Base-by-base conservation (phyloP, 768 basidiomycete genomes). In the Harrya chromipes region DNA sequence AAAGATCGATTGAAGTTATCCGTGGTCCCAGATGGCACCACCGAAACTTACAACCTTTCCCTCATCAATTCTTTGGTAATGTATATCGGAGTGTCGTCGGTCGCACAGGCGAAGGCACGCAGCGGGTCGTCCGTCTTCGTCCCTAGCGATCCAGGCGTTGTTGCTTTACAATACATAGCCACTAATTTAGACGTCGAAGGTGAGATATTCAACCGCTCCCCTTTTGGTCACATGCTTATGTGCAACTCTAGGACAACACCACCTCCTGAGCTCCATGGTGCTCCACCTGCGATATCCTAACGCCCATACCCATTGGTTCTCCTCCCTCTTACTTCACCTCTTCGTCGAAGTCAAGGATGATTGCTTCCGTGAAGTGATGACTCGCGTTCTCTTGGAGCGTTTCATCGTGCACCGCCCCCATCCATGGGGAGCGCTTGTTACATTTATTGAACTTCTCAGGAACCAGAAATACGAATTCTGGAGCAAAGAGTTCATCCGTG, bases 301-400 rank as follows among this genome's bases (percentile, higher is more conserved):
- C 62, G 90, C 94, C 10, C 97, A 99, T 76, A 99, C 95, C 43
- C 88, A 92, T 69, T 99, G 94, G 93, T 98, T 95, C 78, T 90
- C 87, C 66, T 88, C 85, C 39, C 78, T 97, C 56, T 74, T 97
- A 46, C 80, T 98, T 45, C 82, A 93, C 66, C 80, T 95, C 38
- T 98, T 97, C 74, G 62, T 75, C 43, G 88, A 93, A 63, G 79
- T 88, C 53, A 81, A 83, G 61, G 82, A 83, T 52, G 87, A 88
- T 49, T 80, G 78, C 38, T 85, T 89, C 75, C 78, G 81, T 60
- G 90, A 94, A 65, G 80, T 91, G 55, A 79, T 88, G 73, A 88
- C 93, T 45, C 88, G 87, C 54, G 90, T 97, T 33, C 80, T 99
- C 31, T 75, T 98, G 59, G 95, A 98, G 65, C 83, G 94, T 31